A percentile compares a stretch with the other conserved stretches of the same genome.
Evolutionary conservation across 331 rosid genomes (phyloP).

Genomic region (Telfairia occidentalis): DNA sequence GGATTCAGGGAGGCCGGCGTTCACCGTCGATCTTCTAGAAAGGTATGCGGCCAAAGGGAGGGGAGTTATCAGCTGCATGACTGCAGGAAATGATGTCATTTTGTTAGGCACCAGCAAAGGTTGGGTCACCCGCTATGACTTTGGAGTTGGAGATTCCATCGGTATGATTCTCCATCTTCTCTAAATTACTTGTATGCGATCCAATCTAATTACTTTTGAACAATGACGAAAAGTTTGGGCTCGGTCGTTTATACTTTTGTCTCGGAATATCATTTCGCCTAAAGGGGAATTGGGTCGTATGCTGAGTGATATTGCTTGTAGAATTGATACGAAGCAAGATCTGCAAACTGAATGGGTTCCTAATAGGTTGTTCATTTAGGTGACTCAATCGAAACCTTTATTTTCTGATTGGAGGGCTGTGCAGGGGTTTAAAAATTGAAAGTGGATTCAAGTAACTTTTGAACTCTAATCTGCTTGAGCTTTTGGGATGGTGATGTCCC

Average conservation of each 20-base stretch:
- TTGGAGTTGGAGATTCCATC: slow-evolving; percentile 70
- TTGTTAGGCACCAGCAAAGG: slow-evolving; percentile 89
- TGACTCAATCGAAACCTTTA: neutral
- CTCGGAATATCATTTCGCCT: neutral
- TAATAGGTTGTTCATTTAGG: neutral
- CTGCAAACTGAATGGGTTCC: neutral
- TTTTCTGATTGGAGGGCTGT: neutral
- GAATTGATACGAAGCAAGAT: neutral
- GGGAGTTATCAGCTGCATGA: slow-evolving; percentile 78
- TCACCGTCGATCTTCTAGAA: slow-evolving; percentile 86
- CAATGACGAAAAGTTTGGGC: neutral
- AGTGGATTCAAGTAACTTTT: neutral
- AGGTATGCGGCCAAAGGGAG: slow-evolving; percentile 84
- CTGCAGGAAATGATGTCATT: slow-evolving; percentile 92
- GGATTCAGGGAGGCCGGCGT: slow-evolving; percentile 80
- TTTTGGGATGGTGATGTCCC: neutral
- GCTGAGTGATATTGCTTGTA: neutral
- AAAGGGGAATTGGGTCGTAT: neutral
- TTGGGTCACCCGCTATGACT: slow-evolving; percentile 92
- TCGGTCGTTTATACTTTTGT: neutral
- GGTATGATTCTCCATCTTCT: slow-evolving; percentile 27
- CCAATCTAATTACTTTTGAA: neutral
- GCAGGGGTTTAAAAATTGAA: neutral
- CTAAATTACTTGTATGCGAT: neutral
- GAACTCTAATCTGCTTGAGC: neutral